Evolutionary conservation across 306 rosid genomes (phyloP).

Genomic region (Dicorynia guianensis): DNA sequence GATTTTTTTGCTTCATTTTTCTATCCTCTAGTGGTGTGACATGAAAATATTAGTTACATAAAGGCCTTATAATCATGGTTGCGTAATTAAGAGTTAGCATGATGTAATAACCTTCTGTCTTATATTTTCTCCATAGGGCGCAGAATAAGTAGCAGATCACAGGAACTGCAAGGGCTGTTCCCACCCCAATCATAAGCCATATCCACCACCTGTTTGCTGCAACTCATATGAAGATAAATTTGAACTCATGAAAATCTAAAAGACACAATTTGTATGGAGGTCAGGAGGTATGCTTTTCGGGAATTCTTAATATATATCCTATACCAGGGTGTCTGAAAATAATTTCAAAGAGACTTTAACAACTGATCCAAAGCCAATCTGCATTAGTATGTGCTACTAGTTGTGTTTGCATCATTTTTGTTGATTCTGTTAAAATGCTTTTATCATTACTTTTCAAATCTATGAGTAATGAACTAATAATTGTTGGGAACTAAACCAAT

Average conservation of each 20-base stretch:
- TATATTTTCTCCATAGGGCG: constrained; percentile 19
- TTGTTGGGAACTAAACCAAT: not conserved
- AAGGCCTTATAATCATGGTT: not conserved
- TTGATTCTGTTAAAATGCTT: not conserved
- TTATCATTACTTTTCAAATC: not conserved
- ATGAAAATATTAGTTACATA: constrained; percentile 2
- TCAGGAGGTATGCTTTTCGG: not conserved
- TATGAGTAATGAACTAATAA: not conserved
- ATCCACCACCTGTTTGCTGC: constrained; percentile 44
- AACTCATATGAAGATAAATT: constrained; percentile 1
- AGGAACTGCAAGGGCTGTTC: constrained; percentile 8
- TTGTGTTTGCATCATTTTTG: not conserved
- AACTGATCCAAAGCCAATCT: not conserved
- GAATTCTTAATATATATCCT: not conserved
- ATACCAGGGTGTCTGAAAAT: not conserved
- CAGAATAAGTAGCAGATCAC: constrained; percentile 8
- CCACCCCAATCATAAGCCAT: constrained; percentile 38
- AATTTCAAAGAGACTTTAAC: not conserved
- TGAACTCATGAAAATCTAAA: not conserved
- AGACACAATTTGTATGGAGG: not conserved
- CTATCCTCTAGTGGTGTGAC: constrained; percentile 16
- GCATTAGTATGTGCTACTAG: not conserved
- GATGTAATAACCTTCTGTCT: constrained; percentile 33
- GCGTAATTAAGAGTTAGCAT: not conserved
- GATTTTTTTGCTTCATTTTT: not conserved